phyloP scores from a whole-genome alignment of 768 basidiomycete species.

The Phylloporus sp. region DNA sequence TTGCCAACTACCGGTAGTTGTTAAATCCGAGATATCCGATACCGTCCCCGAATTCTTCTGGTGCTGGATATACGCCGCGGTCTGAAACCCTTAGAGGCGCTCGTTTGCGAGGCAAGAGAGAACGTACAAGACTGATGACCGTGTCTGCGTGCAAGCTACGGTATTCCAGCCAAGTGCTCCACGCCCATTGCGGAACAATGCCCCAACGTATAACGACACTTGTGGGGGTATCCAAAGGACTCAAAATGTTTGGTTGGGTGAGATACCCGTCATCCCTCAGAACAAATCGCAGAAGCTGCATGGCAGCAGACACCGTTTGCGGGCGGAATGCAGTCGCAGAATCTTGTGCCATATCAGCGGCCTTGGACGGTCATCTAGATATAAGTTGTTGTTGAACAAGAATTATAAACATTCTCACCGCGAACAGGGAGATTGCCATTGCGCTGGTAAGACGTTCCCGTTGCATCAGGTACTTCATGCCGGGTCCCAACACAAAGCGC shows the following conservation, averaged over 20 bases:
- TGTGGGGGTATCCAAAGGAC: slow-evolving; percentile 37
- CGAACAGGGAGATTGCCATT: slow-evolving; percentile 35
- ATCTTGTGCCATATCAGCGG: slow-evolving; percentile 16
- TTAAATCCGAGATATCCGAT: slow-evolving; percentile 2
- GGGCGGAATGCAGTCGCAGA: slow-evolving; percentile 38
- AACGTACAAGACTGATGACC: slow-evolving; percentile 46
- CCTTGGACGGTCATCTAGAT: slow-evolving; percentile 12
- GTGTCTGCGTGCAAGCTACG: slow-evolving; percentile 47
- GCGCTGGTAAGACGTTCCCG: slow-evolving; percentile 32
- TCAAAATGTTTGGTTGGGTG: slow-evolving; percentile 2
- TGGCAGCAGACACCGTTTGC: slow-evolving; percentile 40
- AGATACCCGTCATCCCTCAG: slow-evolving; percentile 28
- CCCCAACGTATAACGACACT: slow-evolving; percentile 58
- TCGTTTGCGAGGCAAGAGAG: neutral
- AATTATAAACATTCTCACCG: slow-evolving; percentile 22
- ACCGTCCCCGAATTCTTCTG: slow-evolving; percentile 11
- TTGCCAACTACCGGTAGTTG: neutral
- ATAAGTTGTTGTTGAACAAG: neutral
- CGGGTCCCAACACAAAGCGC: slow-evolving; percentile 2
- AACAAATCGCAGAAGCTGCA: slow-evolving; percentile 42
- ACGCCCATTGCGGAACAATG: slow-evolving; percentile 56
- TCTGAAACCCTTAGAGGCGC: slow-evolving; percentile 34
- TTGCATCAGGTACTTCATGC: slow-evolving; percentile 10
- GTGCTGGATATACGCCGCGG: slow-evolving; percentile 51
- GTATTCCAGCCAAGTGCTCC: slow-evolving; percentile 59